Evolutionary conservation across 2,329 filamentous ascomycete genomes (phyloP).

Genomic region (Gremmenia infestans): DNA sequence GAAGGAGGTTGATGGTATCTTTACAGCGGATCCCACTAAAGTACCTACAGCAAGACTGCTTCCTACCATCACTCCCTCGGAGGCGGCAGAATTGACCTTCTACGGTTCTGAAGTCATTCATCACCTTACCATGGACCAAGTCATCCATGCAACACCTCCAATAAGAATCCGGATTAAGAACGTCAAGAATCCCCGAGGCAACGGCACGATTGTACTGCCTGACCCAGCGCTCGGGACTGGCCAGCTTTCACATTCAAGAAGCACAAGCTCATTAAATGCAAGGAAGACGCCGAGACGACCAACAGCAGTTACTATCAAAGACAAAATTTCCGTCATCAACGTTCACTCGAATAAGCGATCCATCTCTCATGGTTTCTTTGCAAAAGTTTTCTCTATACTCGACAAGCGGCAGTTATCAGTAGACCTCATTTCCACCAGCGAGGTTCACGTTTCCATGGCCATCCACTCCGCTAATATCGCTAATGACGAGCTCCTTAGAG

Average conservation of each 20-base stretch:
- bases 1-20: slow-evolving; percentile 98
- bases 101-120: slow-evolving; percentile 97
- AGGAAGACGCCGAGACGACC: slow-evolving; percentile 65
- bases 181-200: slow-evolving; percentile 77
- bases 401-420: slow-evolving; percentile 84
- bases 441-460: slow-evolving; percentile 97
- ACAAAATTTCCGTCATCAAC: slow-evolving; percentile 94
- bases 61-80: slow-evolving; percentile 81
- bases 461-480: slow-evolving; percentile 73
- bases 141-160: slow-evolving; percentile 70
- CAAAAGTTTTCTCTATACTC: slow-evolving; percentile 86
- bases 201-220: slow-evolving; percentile 78
- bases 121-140: slow-evolving; percentile 97
- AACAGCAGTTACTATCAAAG: slow-evolving; percentile 94
- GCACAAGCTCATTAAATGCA: slow-evolving; percentile 38
- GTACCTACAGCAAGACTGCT: slow-evolving; percentile 92
- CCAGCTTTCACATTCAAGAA: slow-evolving; percentile 46
- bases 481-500: slow-evolving; percentile 58
- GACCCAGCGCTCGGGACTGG: slow-evolving; percentile 54
- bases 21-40: slow-evolving; percentile 76
- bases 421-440: slow-evolving; percentile 91
- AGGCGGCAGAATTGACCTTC: slow-evolving; percentile 93
- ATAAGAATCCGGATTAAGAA: slow-evolving; percentile 90
- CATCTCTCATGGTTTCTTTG: slow-evolving; percentile 93
- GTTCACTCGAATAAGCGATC: slow-evolving; percentile 97